Conservation (phyloP, 139 green algal genomes). For the Closterium sp. region DNA sequence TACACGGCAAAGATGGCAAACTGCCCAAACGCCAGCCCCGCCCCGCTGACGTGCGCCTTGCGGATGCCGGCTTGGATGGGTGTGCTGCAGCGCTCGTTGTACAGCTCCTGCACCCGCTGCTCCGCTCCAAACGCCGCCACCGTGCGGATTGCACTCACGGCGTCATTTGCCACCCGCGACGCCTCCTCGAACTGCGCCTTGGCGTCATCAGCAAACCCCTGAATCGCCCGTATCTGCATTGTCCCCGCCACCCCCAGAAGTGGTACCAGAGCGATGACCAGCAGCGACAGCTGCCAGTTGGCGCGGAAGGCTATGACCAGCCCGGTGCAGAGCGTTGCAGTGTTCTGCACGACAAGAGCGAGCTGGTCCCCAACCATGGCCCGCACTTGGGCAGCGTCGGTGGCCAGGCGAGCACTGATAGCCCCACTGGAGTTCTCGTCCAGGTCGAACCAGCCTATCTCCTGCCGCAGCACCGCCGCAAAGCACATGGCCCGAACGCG, state of each 20-base stretch:
- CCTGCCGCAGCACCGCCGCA: constrained; percentile 52
- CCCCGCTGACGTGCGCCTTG: constrained; percentile 27
- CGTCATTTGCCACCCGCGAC: constrained; percentile 37
- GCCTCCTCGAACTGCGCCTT: constrained; percentile 51
- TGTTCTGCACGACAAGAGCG: constrained; percentile 41
- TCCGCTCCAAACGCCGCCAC: constrained; percentile 47
- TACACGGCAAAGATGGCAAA: constrained; percentile 71
- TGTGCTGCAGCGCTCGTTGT: constrained; percentile 33
- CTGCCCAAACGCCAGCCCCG: constrained; percentile 62
- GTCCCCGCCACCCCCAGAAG: constrained; percentile 40
- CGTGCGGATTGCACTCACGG: constrained; percentile 41
- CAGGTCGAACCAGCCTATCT: constrained; percentile 55
- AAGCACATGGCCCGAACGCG: constrained; percentile 45
- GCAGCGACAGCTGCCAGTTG: constrained; percentile 48
- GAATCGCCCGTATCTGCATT: constrained; percentile 39
- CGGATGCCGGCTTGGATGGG: constrained; percentile 30
- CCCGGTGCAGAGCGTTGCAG: constrained; percentile 38
- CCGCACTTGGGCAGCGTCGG: constrained; percentile 45
- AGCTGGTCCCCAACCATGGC: constrained; percentile 43
- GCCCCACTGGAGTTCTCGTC: constrained; percentile 28
- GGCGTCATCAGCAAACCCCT: constrained; percentile 42
- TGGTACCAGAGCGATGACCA: constrained; percentile 48
- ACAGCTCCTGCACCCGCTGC: constrained; percentile 28
- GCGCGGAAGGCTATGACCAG: constrained; percentile 51
- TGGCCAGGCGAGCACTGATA: constrained; percentile 31